Percentiles rank a stretch among this genome's conserved stretches.
phyloP scores from a whole-genome alignment of 2,329 filamentous ascomycete genomes.

The Aspergillus floridensis region DNA sequence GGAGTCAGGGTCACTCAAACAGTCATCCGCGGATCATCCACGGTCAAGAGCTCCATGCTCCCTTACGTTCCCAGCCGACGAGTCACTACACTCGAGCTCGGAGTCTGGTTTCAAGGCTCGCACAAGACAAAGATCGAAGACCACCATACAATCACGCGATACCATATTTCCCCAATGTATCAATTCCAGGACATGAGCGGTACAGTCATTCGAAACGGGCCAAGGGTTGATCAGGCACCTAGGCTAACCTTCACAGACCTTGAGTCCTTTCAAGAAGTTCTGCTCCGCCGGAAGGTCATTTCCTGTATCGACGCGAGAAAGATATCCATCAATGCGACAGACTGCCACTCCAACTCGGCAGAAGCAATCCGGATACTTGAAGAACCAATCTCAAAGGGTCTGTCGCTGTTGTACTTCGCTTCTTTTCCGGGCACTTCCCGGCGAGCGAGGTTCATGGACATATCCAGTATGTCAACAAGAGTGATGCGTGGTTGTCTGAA shows the following conservation, averaged over 20 bases:
- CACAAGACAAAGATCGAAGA: conserved; percentile 3
- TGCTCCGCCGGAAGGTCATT: conserved; percentile 1
- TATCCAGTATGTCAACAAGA: not conserved
- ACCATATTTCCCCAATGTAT: conserved; percentile 2
- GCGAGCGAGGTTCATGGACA: not conserved
- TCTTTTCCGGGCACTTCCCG: not conserved
- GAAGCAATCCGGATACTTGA: conserved; percentile 8
- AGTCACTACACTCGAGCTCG: not conserved
- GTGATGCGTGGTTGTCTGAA: not conserved
- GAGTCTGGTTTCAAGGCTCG: conserved; percentile 8
- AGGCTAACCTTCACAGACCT: conserved; percentile 1
- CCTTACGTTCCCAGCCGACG: conserved; percentile 5
- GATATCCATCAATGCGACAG: conserved; percentile 3
- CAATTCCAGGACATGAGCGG: conserved; percentile 5
- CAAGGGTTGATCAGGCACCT: no score
- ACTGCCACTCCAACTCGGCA: conserved; percentile 7
- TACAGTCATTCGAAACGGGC: not conserved
- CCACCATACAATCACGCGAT: not conserved
- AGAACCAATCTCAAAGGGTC: not conserved
- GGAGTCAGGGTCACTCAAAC: conserved; percentile 4
- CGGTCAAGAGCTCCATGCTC: conserved; percentile 4
- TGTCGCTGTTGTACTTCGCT: not conserved
- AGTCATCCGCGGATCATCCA: not conserved
- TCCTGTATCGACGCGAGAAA: conserved; percentile 4
- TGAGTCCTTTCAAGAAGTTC: conserved; percentile 6